Percentiles rank a stretch among this genome's conserved stretches.
phyloP scores from a whole-genome alignment of 1,284 basidiomycete genomes.

The Puccinia coronata region DNA sequence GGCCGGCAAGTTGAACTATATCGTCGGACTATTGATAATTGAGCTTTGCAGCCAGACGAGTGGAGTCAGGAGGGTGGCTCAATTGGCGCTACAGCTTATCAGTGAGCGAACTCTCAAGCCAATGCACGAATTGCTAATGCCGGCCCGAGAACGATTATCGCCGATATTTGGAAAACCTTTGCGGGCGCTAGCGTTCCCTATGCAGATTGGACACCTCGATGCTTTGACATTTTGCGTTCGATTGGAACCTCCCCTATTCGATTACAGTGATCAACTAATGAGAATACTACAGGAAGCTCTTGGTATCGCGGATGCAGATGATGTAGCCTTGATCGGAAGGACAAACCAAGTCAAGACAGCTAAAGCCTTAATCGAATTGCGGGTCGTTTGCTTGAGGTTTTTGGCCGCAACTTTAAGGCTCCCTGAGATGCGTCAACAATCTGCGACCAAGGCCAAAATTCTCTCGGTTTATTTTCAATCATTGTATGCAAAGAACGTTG shows the following conservation, averaged over 20 bases:
- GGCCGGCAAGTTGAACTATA: conserved; percentile 61
- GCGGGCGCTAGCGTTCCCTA: conserved; percentile 89
- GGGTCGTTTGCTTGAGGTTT: conserved; percentile 92
- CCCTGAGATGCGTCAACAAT: conserved; percentile 70
- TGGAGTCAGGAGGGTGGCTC: conserved; percentile 80
- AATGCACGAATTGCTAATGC: conserved; percentile 75
- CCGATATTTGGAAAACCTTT: conserved; percentile 95
- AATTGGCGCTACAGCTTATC: conserved; percentile 77
- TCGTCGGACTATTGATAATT: conserved; percentile 82
- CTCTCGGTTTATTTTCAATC: conserved; percentile 98
- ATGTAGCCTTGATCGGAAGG: conserved; percentile 72
- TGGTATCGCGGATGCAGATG: conserved; percentile 93
- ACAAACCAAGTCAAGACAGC: conserved; percentile 75
- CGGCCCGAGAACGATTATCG: conserved; percentile 82
- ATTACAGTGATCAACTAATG: conserved; percentile 80
- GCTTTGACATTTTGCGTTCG: conserved; percentile 82
- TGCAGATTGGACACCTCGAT: conserved; percentile 98
- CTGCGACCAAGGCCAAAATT: conserved; percentile 60
- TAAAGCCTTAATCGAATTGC: conserved; percentile 81
- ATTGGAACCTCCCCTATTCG: conserved; percentile 60
- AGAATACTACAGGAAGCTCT: conserved; percentile 91
- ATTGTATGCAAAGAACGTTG: conserved; percentile 86
- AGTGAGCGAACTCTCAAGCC: conserved; percentile 73
- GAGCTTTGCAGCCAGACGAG: conserved; percentile 87
- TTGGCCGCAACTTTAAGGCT: conserved; percentile 91